Conservation (phyloP, 2,329 filamentous ascomycete species). For the Talaromyces sp. region DNA sequence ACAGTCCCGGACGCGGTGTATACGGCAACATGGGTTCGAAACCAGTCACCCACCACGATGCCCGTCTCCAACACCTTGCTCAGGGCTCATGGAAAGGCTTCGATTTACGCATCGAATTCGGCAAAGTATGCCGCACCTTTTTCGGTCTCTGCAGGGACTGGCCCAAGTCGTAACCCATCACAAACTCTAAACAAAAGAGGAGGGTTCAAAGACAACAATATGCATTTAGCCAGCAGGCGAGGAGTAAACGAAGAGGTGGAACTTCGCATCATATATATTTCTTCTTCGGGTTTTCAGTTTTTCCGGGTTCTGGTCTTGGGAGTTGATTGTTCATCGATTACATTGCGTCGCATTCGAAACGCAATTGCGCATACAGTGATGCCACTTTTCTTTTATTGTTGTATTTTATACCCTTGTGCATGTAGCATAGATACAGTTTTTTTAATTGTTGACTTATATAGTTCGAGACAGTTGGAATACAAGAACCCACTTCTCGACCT, state of each 20-base stretch:
- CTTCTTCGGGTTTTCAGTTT: neutral
- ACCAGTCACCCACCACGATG: conserved; percentile 24
- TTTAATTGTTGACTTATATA: neutral
- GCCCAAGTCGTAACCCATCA: conserved; percentile 19
- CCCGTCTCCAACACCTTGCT: conserved; percentile 27
- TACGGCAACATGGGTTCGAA: conserved; percentile 32
- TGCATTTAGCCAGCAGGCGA: neutral
- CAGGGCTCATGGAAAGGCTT: conserved; percentile 29
- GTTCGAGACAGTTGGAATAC: neutral
- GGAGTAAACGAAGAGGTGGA: neutral
- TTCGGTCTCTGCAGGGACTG: conserved; percentile 29
- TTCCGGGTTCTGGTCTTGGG: neutral
- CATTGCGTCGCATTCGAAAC: neutral
- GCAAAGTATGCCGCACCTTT: conserved; percentile 30
- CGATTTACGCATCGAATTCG: conserved; percentile 24
- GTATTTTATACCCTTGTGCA: conserved; percentile 10
- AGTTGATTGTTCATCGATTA: neutral
- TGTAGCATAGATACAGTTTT: conserved; percentile 9
- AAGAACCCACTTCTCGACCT: neutral
- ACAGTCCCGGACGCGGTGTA: conserved; percentile 24
- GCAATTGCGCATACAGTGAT: neutral
- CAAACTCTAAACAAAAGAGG: neutral
- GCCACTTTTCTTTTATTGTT: neutral
- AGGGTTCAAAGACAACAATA: neutral
- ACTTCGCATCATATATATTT: neutral